Conservation (phyloP, 306 rosid species). For the Dalbergia cochinchinensis region DNA sequence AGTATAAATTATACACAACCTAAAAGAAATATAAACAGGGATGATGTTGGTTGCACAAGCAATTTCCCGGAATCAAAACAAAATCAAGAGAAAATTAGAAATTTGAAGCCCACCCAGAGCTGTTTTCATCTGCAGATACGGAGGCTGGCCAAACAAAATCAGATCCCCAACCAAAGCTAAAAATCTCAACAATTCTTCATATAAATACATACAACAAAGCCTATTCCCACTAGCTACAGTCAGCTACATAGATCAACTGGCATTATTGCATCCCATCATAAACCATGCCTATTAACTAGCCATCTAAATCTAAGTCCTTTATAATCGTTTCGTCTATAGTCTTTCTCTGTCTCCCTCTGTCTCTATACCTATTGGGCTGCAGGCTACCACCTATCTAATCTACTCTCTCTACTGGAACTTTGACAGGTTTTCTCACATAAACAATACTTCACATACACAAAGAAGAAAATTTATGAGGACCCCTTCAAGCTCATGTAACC, state of each 20-base stretch:
- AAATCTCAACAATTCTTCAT: background rate
- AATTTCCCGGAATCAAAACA: constrained; percentile 17
- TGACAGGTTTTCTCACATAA: background rate
- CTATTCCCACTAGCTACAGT: background rate
- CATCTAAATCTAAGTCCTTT: background rate
- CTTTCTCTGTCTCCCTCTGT: too few relatives aligned
- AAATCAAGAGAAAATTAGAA: constrained; percentile 5
- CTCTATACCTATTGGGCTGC: too few relatives aligned
- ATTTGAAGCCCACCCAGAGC: constrained; percentile 1
- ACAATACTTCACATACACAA: background rate
- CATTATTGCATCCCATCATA: background rate
- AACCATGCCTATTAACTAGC: background rate
- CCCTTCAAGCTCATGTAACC: background rate
- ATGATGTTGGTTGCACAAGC: background rate
- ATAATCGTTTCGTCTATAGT: too few relatives aligned
- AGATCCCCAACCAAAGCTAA: background rate
- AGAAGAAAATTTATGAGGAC: background rate
- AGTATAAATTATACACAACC: constrained; percentile 17
- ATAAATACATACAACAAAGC: background rate
- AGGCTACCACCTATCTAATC: too few relatives aligned
- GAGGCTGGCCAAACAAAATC: too few relatives aligned
- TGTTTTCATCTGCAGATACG: background rate
- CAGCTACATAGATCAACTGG: background rate
- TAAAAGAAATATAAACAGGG: constrained; percentile 25
- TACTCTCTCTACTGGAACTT: too few relatives aligned